Conservation (phyloP, 2,329 filamentous ascomycete species). For the Fusarium sulawesiense region DNA sequence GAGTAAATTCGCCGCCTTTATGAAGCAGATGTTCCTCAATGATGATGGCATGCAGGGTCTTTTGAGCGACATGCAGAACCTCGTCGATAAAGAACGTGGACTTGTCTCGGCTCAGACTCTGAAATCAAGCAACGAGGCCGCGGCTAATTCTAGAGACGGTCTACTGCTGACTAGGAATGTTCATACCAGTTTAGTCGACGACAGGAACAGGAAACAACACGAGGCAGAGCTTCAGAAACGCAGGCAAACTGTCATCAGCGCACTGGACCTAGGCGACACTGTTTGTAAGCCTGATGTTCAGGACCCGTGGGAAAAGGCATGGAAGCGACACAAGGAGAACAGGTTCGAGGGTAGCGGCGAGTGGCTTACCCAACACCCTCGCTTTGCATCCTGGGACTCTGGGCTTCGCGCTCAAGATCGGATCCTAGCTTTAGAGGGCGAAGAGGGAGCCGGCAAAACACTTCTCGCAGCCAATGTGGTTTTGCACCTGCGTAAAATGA, state of each 20-base stretch:
- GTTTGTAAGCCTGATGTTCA: background rate
- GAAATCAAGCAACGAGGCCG: background rate
- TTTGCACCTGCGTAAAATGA: background rate
- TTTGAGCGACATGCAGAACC: background rate
- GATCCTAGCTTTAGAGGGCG: background rate
- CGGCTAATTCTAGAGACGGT: background rate
- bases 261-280: background rate
- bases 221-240: background rate
- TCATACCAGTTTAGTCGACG: background rate
- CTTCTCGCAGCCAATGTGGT: background rate
- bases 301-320: background rate
- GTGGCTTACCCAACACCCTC: background rate
- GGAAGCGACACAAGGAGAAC: background rate
- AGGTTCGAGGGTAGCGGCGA: background rate
- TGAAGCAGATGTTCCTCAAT: conserved; percentile 7
- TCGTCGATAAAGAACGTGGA: background rate
- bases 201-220: background rate
- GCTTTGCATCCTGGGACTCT: background rate
- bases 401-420: background rate
- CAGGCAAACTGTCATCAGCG: background rate
- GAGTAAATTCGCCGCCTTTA: background rate
- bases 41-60: conserved; percentile 3
- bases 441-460: conserved; percentile 2
- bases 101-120: background rate
- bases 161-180: background rate